Base-by-base conservation (phyloP, 1,284 basidiomycete species). In the Melanopsichium pennsylvanicum region DNA sequence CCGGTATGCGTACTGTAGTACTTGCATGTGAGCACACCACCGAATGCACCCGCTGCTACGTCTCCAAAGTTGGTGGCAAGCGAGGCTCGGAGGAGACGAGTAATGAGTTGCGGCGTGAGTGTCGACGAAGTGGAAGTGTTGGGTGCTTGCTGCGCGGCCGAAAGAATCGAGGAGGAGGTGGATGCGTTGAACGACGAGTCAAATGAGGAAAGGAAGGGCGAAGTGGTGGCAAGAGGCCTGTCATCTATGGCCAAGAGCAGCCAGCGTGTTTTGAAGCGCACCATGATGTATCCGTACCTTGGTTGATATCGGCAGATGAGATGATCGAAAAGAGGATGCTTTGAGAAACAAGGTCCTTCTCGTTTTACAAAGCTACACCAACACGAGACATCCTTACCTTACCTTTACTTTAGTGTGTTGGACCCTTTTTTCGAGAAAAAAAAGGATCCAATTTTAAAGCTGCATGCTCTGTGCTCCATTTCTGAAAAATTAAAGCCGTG, bases 241-340 rank as follows among this genome's bases (percentile, higher is more conserved):
- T 54, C 56, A 23, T 67, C 63, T 21, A 72, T 46, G 18, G 64
- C 57, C 2, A 72, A 43, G 2, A 72, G 52, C 8, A 72, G 64
- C 70, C 70, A 72, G 19, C 70, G 63, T 7, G 60, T 68, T 46
- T 72, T 70, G 54, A 70, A 66, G n/a, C 68, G 68, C 19, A 70
- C 68, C 68, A 70, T 70, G 13, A 4, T 31, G 18, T n/a, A n/a
- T n/a, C n/a, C n/a, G n/a, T n/a, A n/a, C n/a, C n/a, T n/a, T n/a
- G n/a, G n/a, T n/a, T n/a, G n/a, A n/a, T n/a, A n/a, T n/a, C n/a
- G n/a, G n/a, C n/a, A n/a, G n/a, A n/a, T n/a, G n/a, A n/a, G n/a
- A n/a, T n/a, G n/a, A n/a, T n/a, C n/a, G n/a, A n/a, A n/a, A n/a
- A n/a, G n/a, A n/a, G n/a, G n/a, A n/a, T n/a, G n/a, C n/a, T n/a